phyloP scores from a whole-genome alignment of 805 yeast species.

The Candida loeiensis region DNA sequence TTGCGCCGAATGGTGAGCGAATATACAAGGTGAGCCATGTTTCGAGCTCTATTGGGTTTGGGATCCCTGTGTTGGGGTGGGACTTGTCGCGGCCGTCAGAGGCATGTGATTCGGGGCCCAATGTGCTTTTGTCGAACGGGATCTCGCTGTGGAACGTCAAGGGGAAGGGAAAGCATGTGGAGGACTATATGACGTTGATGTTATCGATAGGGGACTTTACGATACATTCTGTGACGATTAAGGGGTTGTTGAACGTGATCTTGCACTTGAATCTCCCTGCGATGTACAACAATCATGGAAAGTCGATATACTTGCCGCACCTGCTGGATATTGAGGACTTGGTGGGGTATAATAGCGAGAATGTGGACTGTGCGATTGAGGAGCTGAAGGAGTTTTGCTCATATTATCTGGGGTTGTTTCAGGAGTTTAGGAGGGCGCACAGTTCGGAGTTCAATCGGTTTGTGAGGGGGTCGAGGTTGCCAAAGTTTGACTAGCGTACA shows the following conservation, averaged over 20 bases:
- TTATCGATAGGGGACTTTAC: conserved; percentile 20
- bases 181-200: conserved; percentile 18
- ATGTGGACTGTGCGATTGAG: conserved; percentile 15
- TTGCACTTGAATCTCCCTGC: conserved; percentile 9
- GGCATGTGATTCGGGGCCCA: conserved; percentile 31
- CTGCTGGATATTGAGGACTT: neutral
- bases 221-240: conserved; percentile 16
- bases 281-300: conserved; percentile 1
- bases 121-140: conserved; percentile 46
- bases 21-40: conserved; percentile 27
- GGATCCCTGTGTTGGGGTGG: conserved; percentile 30
- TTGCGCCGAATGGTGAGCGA: conserved; percentile 8
- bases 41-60: conserved; percentile 28
- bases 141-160: conserved; percentile 37
- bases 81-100: conserved; percentile 18
- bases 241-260: conserved; percentile 16
- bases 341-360: conserved; percentile 14
- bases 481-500: no score
- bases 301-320: neutral
- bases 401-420: no score
- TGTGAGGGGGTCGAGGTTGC: no score
- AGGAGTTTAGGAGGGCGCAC: no score
- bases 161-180: conserved; percentile 12
- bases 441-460: no score
- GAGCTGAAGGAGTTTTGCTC: conserved; percentile 14